phyloP scores from a whole-genome alignment of 768 basidiomycete species.

The Mycena galericulata region DNA sequence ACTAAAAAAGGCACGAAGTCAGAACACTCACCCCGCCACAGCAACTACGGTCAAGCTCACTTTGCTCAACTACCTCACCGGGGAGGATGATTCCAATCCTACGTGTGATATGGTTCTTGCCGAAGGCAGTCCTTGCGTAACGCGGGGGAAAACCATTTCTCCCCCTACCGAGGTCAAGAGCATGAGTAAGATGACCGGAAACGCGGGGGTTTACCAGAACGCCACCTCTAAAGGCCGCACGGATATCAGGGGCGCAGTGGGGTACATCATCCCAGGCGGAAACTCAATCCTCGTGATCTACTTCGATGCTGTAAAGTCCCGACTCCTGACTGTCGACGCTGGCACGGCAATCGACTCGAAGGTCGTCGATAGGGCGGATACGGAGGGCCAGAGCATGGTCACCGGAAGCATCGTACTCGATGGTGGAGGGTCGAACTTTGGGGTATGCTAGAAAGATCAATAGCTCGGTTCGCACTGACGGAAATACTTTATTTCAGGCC shows the following conservation, averaged over 20 bases:
- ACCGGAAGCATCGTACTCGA: background rate
- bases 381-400: background rate
- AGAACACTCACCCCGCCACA: too few relatives aligned
- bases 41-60: too few relatives aligned
- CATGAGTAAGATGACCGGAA: background rate
- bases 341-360: background rate
- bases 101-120: too few relatives aligned
- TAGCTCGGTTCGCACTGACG: too few relatives aligned
- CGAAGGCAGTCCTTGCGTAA: constrained; percentile 1
- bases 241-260: background rate
- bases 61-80: too few relatives aligned
- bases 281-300: too few relatives aligned
- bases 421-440: background rate
- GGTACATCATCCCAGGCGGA: background rate
- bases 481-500: background rate
- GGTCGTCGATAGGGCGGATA: background rate
- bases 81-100: too few relatives aligned
- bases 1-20: too few relatives aligned
- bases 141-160: background rate
- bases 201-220: background rate
- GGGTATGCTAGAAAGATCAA: background rate
- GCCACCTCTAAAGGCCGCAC: background rate
- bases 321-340: background rate
- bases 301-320: background rate
- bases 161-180: background rate